These are phyloP conservation scores for Bolboschoenus planiculmis DNA, from an alignment of 176 grass and related monocot species.

Conservation along the genomic window DNA sequence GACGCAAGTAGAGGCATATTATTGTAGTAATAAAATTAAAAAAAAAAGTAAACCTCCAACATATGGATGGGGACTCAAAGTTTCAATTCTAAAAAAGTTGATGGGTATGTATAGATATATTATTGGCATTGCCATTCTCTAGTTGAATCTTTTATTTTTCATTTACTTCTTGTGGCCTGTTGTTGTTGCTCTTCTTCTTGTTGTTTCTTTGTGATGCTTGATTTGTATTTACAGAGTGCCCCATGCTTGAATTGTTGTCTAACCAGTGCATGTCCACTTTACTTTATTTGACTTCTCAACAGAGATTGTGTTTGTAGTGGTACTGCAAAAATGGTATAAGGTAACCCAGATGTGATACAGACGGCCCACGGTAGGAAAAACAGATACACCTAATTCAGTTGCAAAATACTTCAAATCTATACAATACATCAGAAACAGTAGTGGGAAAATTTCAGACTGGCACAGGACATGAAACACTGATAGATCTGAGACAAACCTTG, in stretches of 20 bases:
- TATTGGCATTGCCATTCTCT: not conserved
- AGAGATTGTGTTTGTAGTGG: not conserved
- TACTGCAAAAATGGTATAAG: not conserved
- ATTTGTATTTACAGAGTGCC: not conserved
- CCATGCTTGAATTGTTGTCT: not conserved
- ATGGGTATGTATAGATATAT: not conserved
- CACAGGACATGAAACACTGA: not conserved
- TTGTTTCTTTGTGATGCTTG: not conserved
- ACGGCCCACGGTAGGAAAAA: not conserved
- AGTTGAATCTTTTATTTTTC: not conserved
- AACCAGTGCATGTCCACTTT: not conserved
- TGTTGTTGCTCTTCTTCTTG: not conserved
- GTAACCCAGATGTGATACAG: not conserved
- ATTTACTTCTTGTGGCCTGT: not conserved
- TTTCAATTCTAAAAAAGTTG: not conserved
- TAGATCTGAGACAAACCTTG: conserved; percentile 31
- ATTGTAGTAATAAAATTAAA: conserved; percentile 18
- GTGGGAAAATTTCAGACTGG: not conserved
- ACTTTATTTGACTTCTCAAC: not conserved
- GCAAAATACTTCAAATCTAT: not conserved
- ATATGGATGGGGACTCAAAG: not conserved
- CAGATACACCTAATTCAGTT: not conserved
- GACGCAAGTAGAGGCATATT: conserved; percentile 17
- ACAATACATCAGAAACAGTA: not conserved
- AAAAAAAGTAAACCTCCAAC: conserved; percentile 3